Percentiles rank a stretch among this genome's conserved stretches.
These are phyloP conservation scores for Kodamaea laetipori DNA, from an alignment of 805 yeast species.

Conservation along the genomic window DNA sequence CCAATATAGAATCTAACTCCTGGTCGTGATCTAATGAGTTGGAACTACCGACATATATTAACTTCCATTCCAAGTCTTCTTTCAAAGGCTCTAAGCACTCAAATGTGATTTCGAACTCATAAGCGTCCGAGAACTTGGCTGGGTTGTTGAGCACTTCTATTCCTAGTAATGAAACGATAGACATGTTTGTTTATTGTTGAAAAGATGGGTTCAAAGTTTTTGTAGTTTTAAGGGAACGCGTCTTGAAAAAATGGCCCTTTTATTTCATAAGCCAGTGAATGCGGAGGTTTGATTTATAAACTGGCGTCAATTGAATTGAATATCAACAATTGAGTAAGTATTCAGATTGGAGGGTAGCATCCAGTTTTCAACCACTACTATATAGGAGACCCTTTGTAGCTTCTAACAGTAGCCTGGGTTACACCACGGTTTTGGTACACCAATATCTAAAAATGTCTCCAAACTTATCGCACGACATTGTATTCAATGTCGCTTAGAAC, in stretches of 20 bases:
- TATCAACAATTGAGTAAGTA: too few relatives aligned
- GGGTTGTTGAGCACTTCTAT: constrained; percentile 93
- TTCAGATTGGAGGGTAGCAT: too few relatives aligned
- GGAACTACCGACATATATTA: constrained; percentile 95
- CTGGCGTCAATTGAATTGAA: too few relatives aligned
- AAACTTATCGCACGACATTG: too few relatives aligned
- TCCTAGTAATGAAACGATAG: constrained; percentile 89
- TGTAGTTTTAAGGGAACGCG: constrained; percentile 9
- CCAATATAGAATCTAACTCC: constrained; percentile 92
- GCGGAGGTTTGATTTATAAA: too few relatives aligned
- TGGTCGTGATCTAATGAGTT: constrained; percentile 95
- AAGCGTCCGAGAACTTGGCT: constrained; percentile 89
- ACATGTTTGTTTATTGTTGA: constrained; percentile 55
- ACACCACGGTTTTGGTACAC: too few relatives aligned
- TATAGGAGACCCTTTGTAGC: too few relatives aligned
- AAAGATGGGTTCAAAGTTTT: not conserved
- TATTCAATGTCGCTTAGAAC: constrained; percentile 2
- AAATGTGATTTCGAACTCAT: constrained; percentile 95
- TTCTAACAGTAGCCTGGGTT: too few relatives aligned
- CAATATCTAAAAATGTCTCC: too few relatives aligned
- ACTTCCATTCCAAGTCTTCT: constrained; percentile 95
- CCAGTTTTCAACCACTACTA: too few relatives aligned
- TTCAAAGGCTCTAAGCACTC: constrained; percentile 92
- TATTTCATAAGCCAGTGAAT: not conserved
- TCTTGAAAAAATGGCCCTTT: constrained; percentile 4